Evolutionary conservation across 495 filamentous ascomycete species (phyloP).

Genomic region (Darksidea phi): DNA sequence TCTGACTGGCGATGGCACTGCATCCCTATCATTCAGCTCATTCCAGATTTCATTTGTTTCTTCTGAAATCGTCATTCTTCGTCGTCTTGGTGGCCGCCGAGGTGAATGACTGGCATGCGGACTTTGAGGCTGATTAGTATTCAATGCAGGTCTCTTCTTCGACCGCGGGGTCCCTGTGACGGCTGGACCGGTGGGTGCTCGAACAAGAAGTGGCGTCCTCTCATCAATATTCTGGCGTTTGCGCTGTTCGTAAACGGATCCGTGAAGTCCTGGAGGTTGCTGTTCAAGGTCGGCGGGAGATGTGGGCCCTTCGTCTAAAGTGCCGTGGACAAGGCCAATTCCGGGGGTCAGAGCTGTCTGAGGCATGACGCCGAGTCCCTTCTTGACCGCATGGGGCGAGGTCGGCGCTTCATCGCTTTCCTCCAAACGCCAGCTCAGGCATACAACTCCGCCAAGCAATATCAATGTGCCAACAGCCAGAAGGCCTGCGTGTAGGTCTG

Average conservation of each 20-base stretch:
- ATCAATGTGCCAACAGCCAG: slow-evolving; percentile 86
- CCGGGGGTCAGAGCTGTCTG: slow-evolving; percentile 67
- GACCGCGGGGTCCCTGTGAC: slow-evolving; percentile 9
- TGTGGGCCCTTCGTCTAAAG: slow-evolving; percentile 26
- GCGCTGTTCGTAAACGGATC: slow-evolving; percentile 14
- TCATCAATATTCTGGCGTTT: slow-evolving; percentile 27
- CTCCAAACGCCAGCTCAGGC: slow-evolving; percentile 89
- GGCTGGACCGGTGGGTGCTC: slow-evolving; percentile 23
- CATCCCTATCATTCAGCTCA: slow-evolving; percentile 41
- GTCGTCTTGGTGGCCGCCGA: slow-evolving; percentile 24
- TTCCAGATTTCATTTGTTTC: slow-evolving; percentile 43
- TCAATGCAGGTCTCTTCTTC: slow-evolving; percentile 26
- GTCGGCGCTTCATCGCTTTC: slow-evolving; percentile 54
- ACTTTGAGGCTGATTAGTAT: slow-evolving; percentile 12
- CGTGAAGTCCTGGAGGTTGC: slow-evolving; percentile 23
- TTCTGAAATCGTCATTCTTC: slow-evolving; percentile 34
- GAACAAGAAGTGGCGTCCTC: slow-evolving; percentile 29
- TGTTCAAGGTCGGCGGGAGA: slow-evolving; percentile 57
- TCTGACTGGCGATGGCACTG: slow-evolving; percentile 20
- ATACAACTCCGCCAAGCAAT: slow-evolving; percentile 82
- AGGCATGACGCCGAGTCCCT: slow-evolving; percentile 51
- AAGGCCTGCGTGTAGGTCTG: slow-evolving; percentile 70
- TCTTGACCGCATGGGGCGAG: slow-evolving; percentile 14
- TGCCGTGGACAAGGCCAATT: slow-evolving; percentile 61
- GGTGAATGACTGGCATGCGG: slow-evolving; percentile 20